A percentile compares a stretch with the other conserved stretches of the same genome.
phyloP scores from a whole-genome alignment of 306 rosid species.

The Vicia sativa region DNA sequence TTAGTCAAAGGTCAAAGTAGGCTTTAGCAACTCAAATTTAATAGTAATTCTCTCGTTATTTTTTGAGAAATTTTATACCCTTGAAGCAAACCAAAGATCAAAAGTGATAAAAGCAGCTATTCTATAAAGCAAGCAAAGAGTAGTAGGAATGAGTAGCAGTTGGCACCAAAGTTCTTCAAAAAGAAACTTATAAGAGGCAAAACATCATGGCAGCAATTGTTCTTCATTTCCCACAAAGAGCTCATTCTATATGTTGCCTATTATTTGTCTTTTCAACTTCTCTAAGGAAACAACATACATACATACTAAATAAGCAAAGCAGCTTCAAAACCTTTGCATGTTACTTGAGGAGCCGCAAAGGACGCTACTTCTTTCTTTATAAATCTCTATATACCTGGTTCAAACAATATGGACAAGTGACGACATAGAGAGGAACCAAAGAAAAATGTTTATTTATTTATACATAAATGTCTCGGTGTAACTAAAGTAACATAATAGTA shows the following conservation, averaged over 20 bases:
- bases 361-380: not conserved
- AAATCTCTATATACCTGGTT: not conserved
- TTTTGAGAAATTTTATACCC: too few species aligned
- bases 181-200: not conserved
- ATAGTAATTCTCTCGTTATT: too few species aligned
- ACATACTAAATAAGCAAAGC: not conserved
- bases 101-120: too few species aligned
- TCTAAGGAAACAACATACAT: not conserved
- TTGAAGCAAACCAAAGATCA: too few species aligned
- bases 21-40: too few species aligned
- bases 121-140: not conserved
- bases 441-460: not conserved
- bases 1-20: too few species aligned
- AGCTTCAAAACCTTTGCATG: not conserved
- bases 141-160: not conserved
- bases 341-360: not conserved
- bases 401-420: not conserved
- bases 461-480: too few species aligned
- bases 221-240: not conserved
- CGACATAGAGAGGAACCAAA: not conserved
- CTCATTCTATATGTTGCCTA: not conserved
- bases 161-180: not conserved
- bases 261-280: not conserved
- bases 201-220: not conserved
- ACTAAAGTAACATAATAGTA: too few species aligned